These are phyloP conservation scores for Cicer chorassanicum DNA, from an alignment of 306 rosid species.

Conservation along the genomic window DNA sequence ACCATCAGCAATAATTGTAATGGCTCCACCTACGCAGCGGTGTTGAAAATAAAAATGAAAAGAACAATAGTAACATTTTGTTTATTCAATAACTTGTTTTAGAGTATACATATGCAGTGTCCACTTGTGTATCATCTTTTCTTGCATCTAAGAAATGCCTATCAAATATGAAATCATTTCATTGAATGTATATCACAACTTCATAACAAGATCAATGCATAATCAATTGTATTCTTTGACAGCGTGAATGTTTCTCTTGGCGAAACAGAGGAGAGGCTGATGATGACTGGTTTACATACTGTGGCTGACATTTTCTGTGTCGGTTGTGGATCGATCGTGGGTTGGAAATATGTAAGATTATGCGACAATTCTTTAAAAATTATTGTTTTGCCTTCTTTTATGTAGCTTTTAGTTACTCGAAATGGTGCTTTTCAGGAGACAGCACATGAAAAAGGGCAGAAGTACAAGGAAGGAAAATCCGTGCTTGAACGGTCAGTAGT, in stretches of 20 bases:
- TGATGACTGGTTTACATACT: constrained; percentile 85
- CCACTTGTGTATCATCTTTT: constrained; percentile 20
- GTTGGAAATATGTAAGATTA: constrained; percentile 92
- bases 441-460: constrained; percentile 62
- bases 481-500: constrained; percentile 75
- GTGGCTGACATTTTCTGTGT: constrained; percentile 94
- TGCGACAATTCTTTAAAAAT: constrained; percentile 44
- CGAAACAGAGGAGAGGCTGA: constrained; percentile 71
- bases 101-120: constrained; percentile 7
- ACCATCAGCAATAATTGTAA: constrained; percentile 13
- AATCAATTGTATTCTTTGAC: constrained; percentile 47
- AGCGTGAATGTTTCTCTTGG: constrained; percentile 78
- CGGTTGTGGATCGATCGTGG: constrained; percentile 88
- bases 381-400: constrained; percentile 36
- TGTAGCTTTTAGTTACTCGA: constrained; percentile 47
- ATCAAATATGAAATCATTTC: constrained; percentile 27
- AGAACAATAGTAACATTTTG: constrained; percentile 10
- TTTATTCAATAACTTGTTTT: constrained; percentile 40
- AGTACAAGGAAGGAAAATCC: constrained; percentile 79
- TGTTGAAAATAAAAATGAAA: background rate
- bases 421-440: constrained; percentile 62
- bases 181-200: constrained; percentile 10
- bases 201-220: constrained; percentile 15
- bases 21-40: background rate
- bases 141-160: constrained; percentile 23